A percentile compares a stretch with the other conserved stretches of the same genome.
phyloP scores from a whole-genome alignment of 169 alveolate genomes.

The Theileria parva region DNA sequence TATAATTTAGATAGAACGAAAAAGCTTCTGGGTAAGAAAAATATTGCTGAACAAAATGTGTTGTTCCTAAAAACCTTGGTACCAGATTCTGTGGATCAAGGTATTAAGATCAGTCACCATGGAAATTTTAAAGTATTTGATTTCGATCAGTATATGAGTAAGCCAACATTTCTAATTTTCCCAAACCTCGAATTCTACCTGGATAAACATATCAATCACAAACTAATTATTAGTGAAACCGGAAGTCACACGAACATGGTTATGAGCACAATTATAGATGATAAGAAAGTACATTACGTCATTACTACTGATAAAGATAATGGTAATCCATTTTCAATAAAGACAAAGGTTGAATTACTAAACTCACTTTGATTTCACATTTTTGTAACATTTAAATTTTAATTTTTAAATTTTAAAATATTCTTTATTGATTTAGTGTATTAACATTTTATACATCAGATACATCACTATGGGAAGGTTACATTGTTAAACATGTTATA shows the following conservation, averaged over 20 bases:
- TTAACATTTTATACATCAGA: neutral
- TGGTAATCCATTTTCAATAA: neutral
- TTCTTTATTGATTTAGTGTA: neutral
- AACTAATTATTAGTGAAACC: neutral
- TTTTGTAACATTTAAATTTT: neutral
- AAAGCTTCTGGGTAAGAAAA: neutral
- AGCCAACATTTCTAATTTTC: neutral
- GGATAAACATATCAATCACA: neutral
- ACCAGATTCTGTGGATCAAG: slow-evolving; percentile 4
- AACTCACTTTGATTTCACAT: neutral
- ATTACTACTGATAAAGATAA: neutral
- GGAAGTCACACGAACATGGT: slow-evolving; percentile 4
- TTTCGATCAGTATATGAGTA: neutral
- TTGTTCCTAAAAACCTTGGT: neutral
- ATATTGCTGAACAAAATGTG: neutral
- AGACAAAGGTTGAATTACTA: neutral
- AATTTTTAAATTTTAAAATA: neutral
- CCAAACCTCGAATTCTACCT: slow-evolving; percentile 17
- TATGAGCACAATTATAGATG: neutral
- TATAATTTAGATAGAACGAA: neutral
- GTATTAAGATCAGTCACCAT: slow-evolving; percentile 10
- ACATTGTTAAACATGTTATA: neutral
- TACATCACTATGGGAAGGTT: neutral
- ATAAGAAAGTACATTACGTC: neutral
- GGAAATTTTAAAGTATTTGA: slow-evolving; percentile 2